phyloP scores from a whole-genome alignment of 495 filamentous ascomycete genomes.

The Aspergillus haitiensis region DNA sequence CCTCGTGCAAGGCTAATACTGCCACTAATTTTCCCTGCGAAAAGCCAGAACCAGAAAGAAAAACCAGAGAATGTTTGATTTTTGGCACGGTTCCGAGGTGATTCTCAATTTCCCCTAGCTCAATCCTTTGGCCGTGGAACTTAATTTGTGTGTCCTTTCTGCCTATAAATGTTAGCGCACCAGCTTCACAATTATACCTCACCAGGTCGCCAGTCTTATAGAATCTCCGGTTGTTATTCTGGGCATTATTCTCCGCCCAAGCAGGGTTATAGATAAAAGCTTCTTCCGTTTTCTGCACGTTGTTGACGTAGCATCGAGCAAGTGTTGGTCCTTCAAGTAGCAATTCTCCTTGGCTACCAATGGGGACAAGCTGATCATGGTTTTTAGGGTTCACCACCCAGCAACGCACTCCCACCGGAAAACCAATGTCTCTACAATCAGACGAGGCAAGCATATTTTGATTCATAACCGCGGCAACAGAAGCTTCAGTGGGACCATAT shows the following conservation, averaged over 20 bases:
- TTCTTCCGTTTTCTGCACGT: constrained; percentile 42
- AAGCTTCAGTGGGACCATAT: constrained; percentile 57
- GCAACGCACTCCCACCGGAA: constrained; percentile 38
- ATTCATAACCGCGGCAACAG: constrained; percentile 43
- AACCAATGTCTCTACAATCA: constrained; percentile 48
- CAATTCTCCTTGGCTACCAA: constrained; percentile 52
- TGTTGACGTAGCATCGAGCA: constrained; percentile 49
- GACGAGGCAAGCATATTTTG: constrained; percentile 33
- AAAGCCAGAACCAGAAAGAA: constrained; percentile 44
- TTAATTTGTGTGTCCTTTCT: constrained; percentile 69
- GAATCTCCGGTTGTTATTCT: constrained; percentile 44
- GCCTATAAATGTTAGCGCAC: constrained; percentile 59
- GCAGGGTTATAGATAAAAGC: constrained; percentile 47
- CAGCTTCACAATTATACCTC: constrained; percentile 57
- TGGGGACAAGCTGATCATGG: constrained; percentile 47
- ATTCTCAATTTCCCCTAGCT: constrained; percentile 66
- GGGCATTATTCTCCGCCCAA: constrained; percentile 33
- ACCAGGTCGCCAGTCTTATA: constrained; percentile 72
- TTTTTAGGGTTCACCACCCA: constrained; percentile 51
- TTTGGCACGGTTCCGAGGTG: constrained; percentile 36
- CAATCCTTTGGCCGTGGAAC: constrained; percentile 64
- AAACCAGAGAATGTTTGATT: constrained; percentile 45
- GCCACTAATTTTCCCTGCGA: constrained; percentile 43
- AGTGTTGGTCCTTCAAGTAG: constrained; percentile 52
- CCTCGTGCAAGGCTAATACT: constrained; percentile 33